A percentile compares a stretch with the other conserved stretches of the same genome.
phyloP scores from a whole-genome alignment of 2,329 filamentous ascomycete genomes.

The Colletotrichum sp. region DNA sequence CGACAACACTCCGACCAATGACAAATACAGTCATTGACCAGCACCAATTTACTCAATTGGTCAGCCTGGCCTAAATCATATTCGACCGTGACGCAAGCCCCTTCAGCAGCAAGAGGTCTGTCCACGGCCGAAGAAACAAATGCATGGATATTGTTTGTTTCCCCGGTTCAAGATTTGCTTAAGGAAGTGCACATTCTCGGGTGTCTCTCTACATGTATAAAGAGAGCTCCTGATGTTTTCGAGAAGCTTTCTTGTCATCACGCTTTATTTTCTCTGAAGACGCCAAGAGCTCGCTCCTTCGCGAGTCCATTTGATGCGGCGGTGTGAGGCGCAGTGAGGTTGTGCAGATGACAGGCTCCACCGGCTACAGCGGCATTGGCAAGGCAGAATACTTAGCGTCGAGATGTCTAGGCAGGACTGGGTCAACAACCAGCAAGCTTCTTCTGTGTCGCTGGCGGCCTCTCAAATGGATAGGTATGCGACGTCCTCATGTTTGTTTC shows the following conservation, averaged over 20 bases:
- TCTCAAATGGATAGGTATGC: not conserved
- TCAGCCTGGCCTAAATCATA: not conserved
- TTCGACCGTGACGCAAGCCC: fast-evolving
- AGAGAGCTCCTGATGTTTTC: not conserved
- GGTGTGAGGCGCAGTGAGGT: not conserved
- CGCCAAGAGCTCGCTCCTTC: not conserved
- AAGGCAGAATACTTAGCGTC: not conserved
- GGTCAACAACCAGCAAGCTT: not conserved
- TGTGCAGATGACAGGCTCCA: not conserved
- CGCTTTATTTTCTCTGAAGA: not conserved
- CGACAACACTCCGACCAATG: not conserved
- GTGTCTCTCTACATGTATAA: too few species aligned
- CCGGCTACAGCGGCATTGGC: not conserved
- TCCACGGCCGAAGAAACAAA: not conserved
- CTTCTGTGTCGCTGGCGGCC: not conserved
- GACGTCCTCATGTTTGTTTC: not conserved
- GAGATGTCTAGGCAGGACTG: not conserved
- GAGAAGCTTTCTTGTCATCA: not conserved
- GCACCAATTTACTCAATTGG: not conserved
- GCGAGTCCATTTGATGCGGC: not conserved
- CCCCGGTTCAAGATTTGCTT: not conserved
- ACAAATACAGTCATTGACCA: not conserved
- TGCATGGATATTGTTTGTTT: not conserved
- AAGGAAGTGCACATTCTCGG: not conserved
- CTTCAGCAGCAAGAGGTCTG: not conserved